Percentiles rank a stretch among this genome's conserved stretches.
Conservation (phyloP, 257 asterid genomes). For the Petrea volubilis region DNA sequence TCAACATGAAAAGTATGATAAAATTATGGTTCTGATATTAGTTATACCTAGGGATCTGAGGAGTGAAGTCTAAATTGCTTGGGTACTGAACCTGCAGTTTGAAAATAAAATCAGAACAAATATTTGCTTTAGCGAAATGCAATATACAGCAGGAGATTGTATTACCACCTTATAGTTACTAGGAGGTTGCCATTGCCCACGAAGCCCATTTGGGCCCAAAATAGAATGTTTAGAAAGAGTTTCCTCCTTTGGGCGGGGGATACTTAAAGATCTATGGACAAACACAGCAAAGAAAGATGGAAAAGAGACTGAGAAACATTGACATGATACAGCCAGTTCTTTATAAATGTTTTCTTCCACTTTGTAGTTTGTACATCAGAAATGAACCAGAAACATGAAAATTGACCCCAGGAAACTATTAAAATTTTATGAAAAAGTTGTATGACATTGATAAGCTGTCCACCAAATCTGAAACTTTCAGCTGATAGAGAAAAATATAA, state of each 20-base stretch:
- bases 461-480: background rate
- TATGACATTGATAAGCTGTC: background rate
- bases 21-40: conserved; percentile 15
- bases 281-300: conserved; percentile 2
- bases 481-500: background rate
- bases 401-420: conserved; percentile 8
- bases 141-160: conserved; percentile 17
- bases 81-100: conserved; percentile 84
- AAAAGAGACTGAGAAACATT: conserved; percentile 16
- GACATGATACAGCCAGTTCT: conserved; percentile 12
- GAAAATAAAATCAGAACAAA: conserved; percentile 24
- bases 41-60: conserved; percentile 62
- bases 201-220: conserved; percentile 92
- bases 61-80: conserved; percentile 64
- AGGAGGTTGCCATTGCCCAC: conserved; percentile 88
- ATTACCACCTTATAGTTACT: conserved; percentile 58
- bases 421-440: background rate
- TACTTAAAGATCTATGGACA: conserved; percentile 52
- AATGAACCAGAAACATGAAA: conserved; percentile 8
- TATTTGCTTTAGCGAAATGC: conserved; percentile 1
- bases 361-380: background rate
- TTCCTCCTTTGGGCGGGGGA: conserved; percentile 82
- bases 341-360: background rate
- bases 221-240: conserved; percentile 91
- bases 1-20: conserved; percentile 8